Base-by-base conservation (phyloP, 495 filamentous ascomycete genomes). In the Talaromyces wortmannii region DNA sequence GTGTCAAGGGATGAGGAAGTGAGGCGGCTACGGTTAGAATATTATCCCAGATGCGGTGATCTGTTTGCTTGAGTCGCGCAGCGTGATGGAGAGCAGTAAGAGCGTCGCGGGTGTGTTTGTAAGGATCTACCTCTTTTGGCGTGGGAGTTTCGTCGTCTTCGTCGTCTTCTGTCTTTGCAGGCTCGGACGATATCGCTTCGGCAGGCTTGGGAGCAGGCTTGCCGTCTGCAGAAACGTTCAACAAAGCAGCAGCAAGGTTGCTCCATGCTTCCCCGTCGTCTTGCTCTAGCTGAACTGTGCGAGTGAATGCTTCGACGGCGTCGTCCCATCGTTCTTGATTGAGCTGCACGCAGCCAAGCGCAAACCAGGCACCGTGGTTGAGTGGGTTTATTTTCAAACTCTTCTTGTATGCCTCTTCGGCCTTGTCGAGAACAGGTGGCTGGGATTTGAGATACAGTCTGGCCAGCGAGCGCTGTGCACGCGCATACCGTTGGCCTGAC, bases 21-120 rank as follows among this genome's bases (percentile, higher is more conserved):
- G 89, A 86, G 5, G 88, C 82, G 0, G 89, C 86, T 42, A 99
- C 85, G 2, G 87, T 90, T 48, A 97, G 79, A 12, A 96, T 82
- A 63, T 99, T 99, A 57, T 95, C 89, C 92, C 91, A 97, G 59
- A 99, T 96, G 55, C 89, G 82, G 78, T 83, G 87, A 70, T 91
- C 88, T 55, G 88, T 85, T 66, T 88, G 78, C 33, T 94, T 92
- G 18, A 94, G 80, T 12, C 78, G 73, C 3, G 90, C 89, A 36
- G 91, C 94, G 52, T 86, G 83, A 61, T 92, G 91, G 63, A 96
- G 86, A 1, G 95, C 92, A 10, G 77, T 67, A 3, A 97, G 83
- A 12, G 94, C 88, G 57, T 92, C 86, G 4, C 75, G 73, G 7
- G 87, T 80, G 54, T 87, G 80, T 42, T 80, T 82, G 52, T 85